These are phyloP conservation scores for Picocystis sp. DNA, from an alignment of 163 green algal genomes.

Conservation along the genomic window DNA sequence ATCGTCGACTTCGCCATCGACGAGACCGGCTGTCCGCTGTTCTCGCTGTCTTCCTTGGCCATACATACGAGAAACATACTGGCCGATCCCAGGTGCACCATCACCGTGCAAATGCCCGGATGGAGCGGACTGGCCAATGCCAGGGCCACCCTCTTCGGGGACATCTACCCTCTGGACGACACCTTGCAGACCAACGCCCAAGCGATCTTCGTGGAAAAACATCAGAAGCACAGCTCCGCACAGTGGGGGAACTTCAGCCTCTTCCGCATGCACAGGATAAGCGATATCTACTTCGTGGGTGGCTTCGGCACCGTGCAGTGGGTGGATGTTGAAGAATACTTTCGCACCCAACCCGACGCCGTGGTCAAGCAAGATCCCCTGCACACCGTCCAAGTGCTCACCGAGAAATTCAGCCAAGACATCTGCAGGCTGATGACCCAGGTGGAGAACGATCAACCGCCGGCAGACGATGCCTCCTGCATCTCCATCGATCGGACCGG, in stretches of 20 bases:
- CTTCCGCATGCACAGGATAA: constrained; percentile 88
- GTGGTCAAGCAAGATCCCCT: constrained; percentile 48
- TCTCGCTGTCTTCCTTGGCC: constrained; percentile 67
- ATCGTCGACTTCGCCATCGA: constrained; percentile 50
- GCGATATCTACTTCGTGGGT: constrained; percentile 97
- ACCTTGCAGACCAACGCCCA: constrained; percentile 39
- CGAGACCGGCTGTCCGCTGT: constrained; percentile 24
- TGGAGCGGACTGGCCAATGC: constrained; percentile 90
- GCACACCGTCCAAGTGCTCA: constrained; percentile 33
- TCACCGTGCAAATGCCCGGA: constrained; percentile 75
- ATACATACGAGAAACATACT: constrained; percentile 93
- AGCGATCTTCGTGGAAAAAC: constrained; percentile 17
- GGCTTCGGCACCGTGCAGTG: constrained; percentile 93
- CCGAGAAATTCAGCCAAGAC: constrained; percentile 14
- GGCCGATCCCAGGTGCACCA: constrained; percentile 46
- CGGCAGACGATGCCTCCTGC: constrained; percentile 55
- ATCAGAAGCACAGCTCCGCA: constrained; percentile 16
- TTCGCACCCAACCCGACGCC: constrained; percentile 30
- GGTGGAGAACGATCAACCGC: constrained; percentile 11
- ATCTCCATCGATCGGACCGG: constrained; percentile 75
- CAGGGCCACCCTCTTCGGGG: constrained; percentile 87
- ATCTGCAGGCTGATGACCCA: constrained; percentile 31
- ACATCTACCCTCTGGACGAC: constrained; percentile 47
- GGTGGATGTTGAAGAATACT: constrained; percentile 59
- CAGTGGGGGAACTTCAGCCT: constrained; percentile 60